These are phyloP conservation scores for Phylloporus sp. DNA, from an alignment of 768 basidiomycete genomes.

Conservation along the genomic window DNA sequence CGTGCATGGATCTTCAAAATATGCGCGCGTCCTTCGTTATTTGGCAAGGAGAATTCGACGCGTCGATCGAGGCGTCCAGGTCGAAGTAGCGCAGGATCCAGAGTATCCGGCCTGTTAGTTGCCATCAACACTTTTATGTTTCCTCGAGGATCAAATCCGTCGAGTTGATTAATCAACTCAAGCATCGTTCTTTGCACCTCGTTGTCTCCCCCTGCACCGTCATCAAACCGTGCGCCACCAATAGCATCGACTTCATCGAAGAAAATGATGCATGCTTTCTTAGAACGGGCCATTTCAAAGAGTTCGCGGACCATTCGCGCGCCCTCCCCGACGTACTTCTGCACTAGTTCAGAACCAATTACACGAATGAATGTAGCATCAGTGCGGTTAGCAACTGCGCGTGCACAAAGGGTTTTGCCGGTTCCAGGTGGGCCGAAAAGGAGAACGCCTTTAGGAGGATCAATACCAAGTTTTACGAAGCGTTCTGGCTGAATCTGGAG, in stretches of 20 bases:
- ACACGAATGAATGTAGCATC: constrained; percentile 99
- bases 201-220: constrained; percentile 98
- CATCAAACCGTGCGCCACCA: constrained; percentile 96
- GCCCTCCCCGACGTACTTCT: constrained; percentile 99
- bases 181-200: constrained; percentile 99
- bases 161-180: constrained; percentile 97
- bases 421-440: constrained; percentile 95
- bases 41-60: constrained; percentile 94
- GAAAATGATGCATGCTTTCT: constrained; percentile 99
- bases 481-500: constrained; percentile 80
- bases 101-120: constrained; percentile 97
- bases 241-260: constrained; percentile 99
- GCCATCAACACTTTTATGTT: constrained; percentile 99
- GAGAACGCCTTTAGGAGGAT: constrained; percentile 97
- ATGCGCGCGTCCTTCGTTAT: constrained; percentile 94
- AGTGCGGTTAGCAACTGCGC: constrained; percentile 97
- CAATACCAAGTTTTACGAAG: constrained; percentile 96
- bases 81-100: constrained; percentile 93
- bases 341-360: constrained; percentile 98
- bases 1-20: constrained; percentile 96
- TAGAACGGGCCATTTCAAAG: constrained; percentile 98
- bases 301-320: constrained; percentile 98
- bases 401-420: constrained; percentile 98
- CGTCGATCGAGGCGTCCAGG: constrained; percentile 95
- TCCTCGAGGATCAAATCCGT: constrained; percentile 98